Evolutionary conservation across 2,329 filamentous ascomycete genomes (phyloP).

Genomic region (Pseudocercospora fijiensis): DNA sequence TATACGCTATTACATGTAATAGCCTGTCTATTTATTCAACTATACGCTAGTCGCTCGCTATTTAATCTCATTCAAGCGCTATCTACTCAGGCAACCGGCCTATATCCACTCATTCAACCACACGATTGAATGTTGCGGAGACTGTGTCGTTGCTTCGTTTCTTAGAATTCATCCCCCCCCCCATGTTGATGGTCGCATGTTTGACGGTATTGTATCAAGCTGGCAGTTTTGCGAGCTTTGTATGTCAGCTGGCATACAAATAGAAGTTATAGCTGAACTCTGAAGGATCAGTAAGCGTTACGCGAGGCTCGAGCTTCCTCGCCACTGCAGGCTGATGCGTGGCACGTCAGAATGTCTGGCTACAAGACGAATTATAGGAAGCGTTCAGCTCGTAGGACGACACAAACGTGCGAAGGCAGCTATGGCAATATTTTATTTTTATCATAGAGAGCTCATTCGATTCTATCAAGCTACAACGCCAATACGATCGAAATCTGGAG

Average conservation of each 20-base stretch:
- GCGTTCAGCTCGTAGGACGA: not conserved
- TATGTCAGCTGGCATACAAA: too few species aligned
- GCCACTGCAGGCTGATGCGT: not conserved
- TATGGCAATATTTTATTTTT: too few species aligned
- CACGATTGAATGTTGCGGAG: too few species aligned
- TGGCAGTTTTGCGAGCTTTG: too few species aligned
- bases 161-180: too few species aligned
- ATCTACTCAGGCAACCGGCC: too few species aligned
- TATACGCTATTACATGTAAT: too few species aligned
- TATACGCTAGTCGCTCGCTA: too few species aligned
- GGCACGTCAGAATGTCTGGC: not conserved
- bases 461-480: constrained; percentile 22
- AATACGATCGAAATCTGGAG: constrained; percentile 34
- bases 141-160: constrained; percentile 17
- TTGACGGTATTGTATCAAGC: not conserved
- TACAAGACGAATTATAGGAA: not conserved
- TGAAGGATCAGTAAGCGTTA: not conserved
- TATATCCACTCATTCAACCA: too few species aligned
- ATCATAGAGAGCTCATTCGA: too few species aligned
- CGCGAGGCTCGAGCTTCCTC: not conserved
- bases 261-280: not conserved
- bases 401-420: not conserved
- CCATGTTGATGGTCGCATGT: not conserved
- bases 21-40: too few species aligned
- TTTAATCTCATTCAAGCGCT: too few species aligned